phyloP scores from a whole-genome alignment of 768 basidiomycete species.

The Xanthoconium purpureum region DNA sequence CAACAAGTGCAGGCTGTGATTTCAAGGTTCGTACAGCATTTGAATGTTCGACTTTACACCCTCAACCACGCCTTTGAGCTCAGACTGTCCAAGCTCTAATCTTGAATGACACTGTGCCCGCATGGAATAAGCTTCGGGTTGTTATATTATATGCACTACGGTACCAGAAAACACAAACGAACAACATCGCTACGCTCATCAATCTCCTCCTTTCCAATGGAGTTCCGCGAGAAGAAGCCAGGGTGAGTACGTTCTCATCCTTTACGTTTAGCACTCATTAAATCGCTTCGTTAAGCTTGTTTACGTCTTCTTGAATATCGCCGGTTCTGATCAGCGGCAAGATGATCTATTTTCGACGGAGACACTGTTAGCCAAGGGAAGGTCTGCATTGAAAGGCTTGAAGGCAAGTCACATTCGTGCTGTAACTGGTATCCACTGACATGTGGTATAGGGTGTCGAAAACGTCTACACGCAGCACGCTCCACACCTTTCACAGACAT shows the following conservation, averaged over 20 bases:
- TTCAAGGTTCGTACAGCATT: conserved; percentile 55
- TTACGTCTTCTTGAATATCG: conserved; percentile 87
- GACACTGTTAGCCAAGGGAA: conserved; percentile 89
- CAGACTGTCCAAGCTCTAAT: conserved; percentile 84
- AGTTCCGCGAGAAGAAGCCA: conserved; percentile 71
- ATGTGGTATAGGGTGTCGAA: conserved; percentile 76
- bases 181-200: conserved; percentile 77
- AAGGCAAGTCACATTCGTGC: conserved; percentile 53
- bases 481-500: conserved; percentile 88
- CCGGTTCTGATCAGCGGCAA: conserved; percentile 94
- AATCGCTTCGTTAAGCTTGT: conserved; percentile 60
- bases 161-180: conserved; percentile 86
- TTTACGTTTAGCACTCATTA: conserved; percentile 5
- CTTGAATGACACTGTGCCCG: conserved; percentile 59
- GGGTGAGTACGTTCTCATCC: conserved; percentile 36
- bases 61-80: background rate
- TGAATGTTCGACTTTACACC: background rate
- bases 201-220: conserved; percentile 74
- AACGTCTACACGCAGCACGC: conserved; percentile 98
- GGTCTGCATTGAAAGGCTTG: conserved; percentile 91
- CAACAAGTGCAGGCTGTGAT: conserved; percentile 88
- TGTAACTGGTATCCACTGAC: conserved; percentile 2
- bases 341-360: conserved; percentile 97
- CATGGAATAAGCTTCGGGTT: conserved; percentile 82
- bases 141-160: conserved; percentile 91